phyloP scores from a whole-genome alignment of 1,139 yeast species.

The Yamadazyma spencermartinsiae region DNA sequence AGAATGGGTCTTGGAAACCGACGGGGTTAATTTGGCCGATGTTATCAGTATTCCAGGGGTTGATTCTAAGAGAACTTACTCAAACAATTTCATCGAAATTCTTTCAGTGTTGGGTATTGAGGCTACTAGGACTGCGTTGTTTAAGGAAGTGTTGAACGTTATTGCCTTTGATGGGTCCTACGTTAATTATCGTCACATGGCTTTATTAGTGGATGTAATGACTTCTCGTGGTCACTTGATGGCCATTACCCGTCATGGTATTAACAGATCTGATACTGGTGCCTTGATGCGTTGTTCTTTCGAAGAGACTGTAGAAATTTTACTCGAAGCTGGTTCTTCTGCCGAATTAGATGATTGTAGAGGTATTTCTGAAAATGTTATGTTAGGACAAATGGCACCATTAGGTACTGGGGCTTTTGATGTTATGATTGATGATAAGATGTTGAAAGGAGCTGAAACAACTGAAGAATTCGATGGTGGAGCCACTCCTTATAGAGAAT shows the following conservation, averaged over 20 bases:
- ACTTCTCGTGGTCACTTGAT: conserved; percentile 97
- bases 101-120: conserved; percentile 96
- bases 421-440: conserved; percentile 89
- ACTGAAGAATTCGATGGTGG: conserved; percentile 69
- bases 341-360: conserved; percentile 98
- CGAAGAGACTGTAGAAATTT: conserved; percentile 97
- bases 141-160: conserved; percentile 91
- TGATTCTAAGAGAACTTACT: conserved; percentile 84
- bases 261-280: conserved; percentile 97
- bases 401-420: conserved; percentile 98
- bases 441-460: conserved; percentile 68
- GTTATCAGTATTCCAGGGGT: conserved; percentile 96
- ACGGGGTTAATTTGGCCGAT: conserved; percentile 94
- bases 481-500: conserved; percentile 89
- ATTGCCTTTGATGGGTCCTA: conserved; percentile 99
- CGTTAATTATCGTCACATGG: conserved; percentile 98
- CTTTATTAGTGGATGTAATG: conserved; percentile 96
- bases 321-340: conserved; percentile 96
- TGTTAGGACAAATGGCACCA: conserved; percentile 98
- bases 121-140: conserved; percentile 94
- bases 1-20: conserved; percentile 98
- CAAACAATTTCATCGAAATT: conserved; percentile 95
- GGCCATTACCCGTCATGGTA: conserved; percentile 99
- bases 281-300: conserved; percentile 99
- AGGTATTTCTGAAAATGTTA: conserved; percentile 97